phyloP scores from a whole-genome alignment of 768 basidiomycete genomes.

The Coprinellus micaceus region DNA sequence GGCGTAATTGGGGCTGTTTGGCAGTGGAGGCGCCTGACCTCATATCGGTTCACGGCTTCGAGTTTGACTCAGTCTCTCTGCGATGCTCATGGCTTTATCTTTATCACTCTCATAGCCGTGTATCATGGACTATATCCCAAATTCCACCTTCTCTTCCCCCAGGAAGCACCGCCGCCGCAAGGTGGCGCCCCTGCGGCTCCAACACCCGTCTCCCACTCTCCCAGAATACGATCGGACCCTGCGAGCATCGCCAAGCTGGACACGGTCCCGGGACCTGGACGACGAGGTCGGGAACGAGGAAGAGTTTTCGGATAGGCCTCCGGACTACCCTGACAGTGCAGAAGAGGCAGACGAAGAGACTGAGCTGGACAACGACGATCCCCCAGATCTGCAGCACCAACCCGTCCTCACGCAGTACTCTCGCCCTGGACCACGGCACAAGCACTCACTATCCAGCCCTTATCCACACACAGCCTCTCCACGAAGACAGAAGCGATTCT shows the following conservation, averaged over 20 bases:
- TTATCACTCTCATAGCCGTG: not conserved
- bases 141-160: constrained; percentile 15
- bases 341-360: constrained; percentile 73
- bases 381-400: not conserved
- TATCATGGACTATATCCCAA: not conserved
- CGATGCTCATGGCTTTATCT: not conserved
- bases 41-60: not conserved
- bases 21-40: not conserved
- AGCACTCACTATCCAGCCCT: constrained; percentile 6
- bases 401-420: not conserved
- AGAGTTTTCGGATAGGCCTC: constrained; percentile 55
- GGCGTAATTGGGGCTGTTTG: not conserved
- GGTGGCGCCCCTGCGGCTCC: constrained; percentile 55
- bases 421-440: not conserved
- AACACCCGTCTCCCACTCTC: constrained; percentile 65
- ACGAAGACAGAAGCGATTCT: constrained; percentile 29
- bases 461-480: constrained; percentile 30
- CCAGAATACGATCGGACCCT: constrained; percentile 52
- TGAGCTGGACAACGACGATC: constrained; percentile 33
- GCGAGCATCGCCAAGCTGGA: constrained; percentile 2
- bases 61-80: not conserved
- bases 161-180: constrained; percentile 36
- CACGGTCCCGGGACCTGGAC: constrained; percentile 2
- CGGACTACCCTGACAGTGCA: constrained; percentile 73
- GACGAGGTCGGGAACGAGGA: constrained; percentile 18